A percentile compares a stretch with the other conserved stretches of the same genome.
Conservation (phyloP, 2,329 filamentous ascomycete genomes). For the Helicocarpus griseus region DNA sequence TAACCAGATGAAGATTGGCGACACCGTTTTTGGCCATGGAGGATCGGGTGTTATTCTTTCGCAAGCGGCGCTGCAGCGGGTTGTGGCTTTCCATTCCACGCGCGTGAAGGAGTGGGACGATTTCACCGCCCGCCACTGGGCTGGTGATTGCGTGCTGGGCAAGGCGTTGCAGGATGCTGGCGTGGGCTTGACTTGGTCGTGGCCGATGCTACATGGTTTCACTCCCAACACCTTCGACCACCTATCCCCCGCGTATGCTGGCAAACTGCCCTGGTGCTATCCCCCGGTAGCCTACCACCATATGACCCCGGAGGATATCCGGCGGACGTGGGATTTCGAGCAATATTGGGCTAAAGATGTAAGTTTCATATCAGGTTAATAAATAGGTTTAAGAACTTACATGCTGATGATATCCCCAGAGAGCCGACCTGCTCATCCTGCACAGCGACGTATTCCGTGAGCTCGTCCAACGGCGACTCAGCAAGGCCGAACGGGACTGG, state of each 20-base stretch:
- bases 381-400: background rate
- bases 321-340: constrained; percentile 38
- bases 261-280: constrained; percentile 40
- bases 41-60: constrained; percentile 47
- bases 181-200: constrained; percentile 37
- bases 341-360: constrained; percentile 26
- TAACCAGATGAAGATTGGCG: constrained; percentile 43
- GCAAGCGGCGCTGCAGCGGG: constrained; percentile 37
- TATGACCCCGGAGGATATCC: constrained; percentile 33
- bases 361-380: background rate
- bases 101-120: constrained; percentile 36
- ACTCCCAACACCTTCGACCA: constrained; percentile 36
- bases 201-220: constrained; percentile 39
- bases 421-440: background rate
- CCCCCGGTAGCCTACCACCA: constrained; percentile 43
- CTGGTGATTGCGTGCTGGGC: constrained; percentile 42
- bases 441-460: constrained; percentile 9
- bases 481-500: constrained; percentile 3
- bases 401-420: constrained; percentile 2
- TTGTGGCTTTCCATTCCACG: constrained; percentile 33
- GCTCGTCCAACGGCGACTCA: constrained; percentile 4
- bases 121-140: constrained; percentile 39
- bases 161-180: constrained; percentile 39
- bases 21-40: constrained; percentile 43
- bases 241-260: constrained; percentile 28